These are phyloP conservation scores for Hypoxylon sp. DNA, from an alignment of 2,329 filamentous ascomycete genomes.

Conservation along the genomic window DNA sequence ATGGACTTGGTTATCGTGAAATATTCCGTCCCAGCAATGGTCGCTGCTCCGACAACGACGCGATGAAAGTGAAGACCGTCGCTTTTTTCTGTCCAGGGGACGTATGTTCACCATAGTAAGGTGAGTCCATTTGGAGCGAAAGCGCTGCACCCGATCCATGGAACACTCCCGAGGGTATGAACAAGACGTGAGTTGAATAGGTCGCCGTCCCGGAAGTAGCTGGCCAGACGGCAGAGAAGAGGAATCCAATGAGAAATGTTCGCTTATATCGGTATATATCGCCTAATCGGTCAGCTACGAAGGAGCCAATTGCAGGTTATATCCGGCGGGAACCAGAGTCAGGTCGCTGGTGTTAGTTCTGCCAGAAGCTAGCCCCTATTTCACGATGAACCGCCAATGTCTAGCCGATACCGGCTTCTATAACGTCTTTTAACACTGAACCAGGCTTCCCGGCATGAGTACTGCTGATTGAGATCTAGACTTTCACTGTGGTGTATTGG, in stretches of 20 bases:
- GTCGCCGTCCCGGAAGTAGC: conserved; percentile 61
- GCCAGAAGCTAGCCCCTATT: conserved; percentile 62
- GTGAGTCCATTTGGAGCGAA: conserved; percentile 73
- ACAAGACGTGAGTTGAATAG: conserved; percentile 54
- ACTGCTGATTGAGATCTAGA: conserved; percentile 44
- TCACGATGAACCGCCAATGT: conserved; percentile 62
- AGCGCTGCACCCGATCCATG: conserved; percentile 74
- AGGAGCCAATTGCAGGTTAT: conserved; percentile 68
- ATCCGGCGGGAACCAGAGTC: conserved; percentile 70
- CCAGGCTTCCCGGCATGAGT: conserved; percentile 6
- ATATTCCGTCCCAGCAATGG: conserved; percentile 52
- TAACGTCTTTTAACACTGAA: conserved; percentile 13
- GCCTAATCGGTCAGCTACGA: conserved; percentile 68
- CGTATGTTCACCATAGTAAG: conserved; percentile 70
- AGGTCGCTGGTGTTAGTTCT: conserved; percentile 59
- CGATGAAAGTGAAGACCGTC: conserved; percentile 68
- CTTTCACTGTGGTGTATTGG: conserved; percentile 12
- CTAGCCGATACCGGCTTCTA: conserved; percentile 60
- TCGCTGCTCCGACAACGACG: conserved; percentile 57
- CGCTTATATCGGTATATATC: conserved; percentile 69
- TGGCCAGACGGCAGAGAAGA: conserved; percentile 68
- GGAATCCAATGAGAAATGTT: conserved; percentile 65
- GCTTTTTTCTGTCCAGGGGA: conserved; percentile 68
- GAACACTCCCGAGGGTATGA: conserved; percentile 65
- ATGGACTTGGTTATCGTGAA: conserved; percentile 54